Conservation (phyloP, 1,284 basidiomycete genomes). For the Cryptococcus sp. region DNA sequence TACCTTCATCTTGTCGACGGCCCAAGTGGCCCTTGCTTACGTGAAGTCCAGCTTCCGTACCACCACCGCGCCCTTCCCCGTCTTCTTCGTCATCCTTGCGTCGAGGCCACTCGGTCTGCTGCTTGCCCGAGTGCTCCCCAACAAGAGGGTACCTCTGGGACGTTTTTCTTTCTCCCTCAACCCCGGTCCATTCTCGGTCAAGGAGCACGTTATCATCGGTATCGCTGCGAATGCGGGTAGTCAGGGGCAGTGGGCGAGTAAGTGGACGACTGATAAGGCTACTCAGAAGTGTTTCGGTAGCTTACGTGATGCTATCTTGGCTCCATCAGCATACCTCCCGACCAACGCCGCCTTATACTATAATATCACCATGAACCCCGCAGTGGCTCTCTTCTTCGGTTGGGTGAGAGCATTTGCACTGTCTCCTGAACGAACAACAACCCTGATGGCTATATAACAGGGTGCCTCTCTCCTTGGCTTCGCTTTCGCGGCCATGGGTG, state of each 20-base stretch:
- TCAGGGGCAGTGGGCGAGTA: conserved; percentile 16
- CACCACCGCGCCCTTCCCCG: conserved; percentile 18
- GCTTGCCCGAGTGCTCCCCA: conserved; percentile 73
- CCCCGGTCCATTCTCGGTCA: conserved; percentile 84
- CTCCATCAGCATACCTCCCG: conserved; percentile 8
- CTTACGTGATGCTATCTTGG: neutral
- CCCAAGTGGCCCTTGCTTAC: too few species aligned
- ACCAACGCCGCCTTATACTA: conserved; percentile 22
- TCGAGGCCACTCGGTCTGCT: conserved; percentile 63
- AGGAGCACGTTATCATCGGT: conserved; percentile 81
- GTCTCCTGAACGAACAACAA: neutral
- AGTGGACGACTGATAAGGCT: neutral
- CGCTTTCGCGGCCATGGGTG: conserved; percentile 19
- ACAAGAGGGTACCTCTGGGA: conserved; percentile 63
- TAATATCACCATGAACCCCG: conserved; percentile 21
- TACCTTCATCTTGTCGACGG: neutral
- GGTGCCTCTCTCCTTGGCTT: conserved; percentile 15
- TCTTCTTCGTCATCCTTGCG: conserved; percentile 22
- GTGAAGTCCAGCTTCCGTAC: conserved; percentile 14
- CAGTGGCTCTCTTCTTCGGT: conserved; percentile 21
- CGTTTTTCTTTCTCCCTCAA: conserved; percentile 72
- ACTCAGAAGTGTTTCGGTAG: neutral
- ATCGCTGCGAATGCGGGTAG: conserved; percentile 74
- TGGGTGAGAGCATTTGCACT: conserved; percentile 11
- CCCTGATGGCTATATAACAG: conserved; percentile 3